phyloP scores from a whole-genome alignment of 179 eudicot species.

The Corrigiola litoralis region DNA sequence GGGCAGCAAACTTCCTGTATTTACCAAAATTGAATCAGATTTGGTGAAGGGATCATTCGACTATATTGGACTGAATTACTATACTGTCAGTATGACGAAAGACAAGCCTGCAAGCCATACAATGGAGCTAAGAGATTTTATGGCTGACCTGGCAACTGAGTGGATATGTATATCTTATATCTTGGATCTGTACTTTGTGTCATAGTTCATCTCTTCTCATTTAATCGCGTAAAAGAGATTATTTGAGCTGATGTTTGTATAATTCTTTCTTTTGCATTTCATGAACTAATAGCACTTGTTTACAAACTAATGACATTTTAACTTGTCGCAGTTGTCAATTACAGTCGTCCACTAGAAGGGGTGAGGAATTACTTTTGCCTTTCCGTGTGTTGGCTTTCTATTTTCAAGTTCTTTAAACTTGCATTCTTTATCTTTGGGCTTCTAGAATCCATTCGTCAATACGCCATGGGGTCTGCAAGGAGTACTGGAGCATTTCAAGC shows the following conservation, averaged over 20 bases:
- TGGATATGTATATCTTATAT: conserved; percentile 19
- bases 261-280: too few species aligned
- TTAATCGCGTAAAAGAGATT: too few species aligned
- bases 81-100: conserved; percentile 19
- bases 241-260: too few species aligned
- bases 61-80: conserved; percentile 52
- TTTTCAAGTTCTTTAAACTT: not conserved
- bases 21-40: conserved; percentile 34
- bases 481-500: conserved; percentile 48
- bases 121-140: conserved; percentile 7
- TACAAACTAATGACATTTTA: too few species aligned
- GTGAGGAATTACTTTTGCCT: not conserved
- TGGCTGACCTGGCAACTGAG: conserved; percentile 29
- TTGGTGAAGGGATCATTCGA: conserved; percentile 48
- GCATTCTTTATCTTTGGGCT: too few species aligned
- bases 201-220: too few species aligned
- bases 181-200: too few species aligned
- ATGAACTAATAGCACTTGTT: too few species aligned
- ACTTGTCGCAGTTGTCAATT: too few species aligned
- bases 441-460: conserved; percentile 3
- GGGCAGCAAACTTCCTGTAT: conserved; percentile 37
- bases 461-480: conserved; percentile 37
- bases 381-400: not conserved
- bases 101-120: conserved; percentile 13
- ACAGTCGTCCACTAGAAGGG: not conserved